Conservation (phyloP, 2,329 filamentous ascomycete genomes). For the Parafenestella ontariensis region DNA sequence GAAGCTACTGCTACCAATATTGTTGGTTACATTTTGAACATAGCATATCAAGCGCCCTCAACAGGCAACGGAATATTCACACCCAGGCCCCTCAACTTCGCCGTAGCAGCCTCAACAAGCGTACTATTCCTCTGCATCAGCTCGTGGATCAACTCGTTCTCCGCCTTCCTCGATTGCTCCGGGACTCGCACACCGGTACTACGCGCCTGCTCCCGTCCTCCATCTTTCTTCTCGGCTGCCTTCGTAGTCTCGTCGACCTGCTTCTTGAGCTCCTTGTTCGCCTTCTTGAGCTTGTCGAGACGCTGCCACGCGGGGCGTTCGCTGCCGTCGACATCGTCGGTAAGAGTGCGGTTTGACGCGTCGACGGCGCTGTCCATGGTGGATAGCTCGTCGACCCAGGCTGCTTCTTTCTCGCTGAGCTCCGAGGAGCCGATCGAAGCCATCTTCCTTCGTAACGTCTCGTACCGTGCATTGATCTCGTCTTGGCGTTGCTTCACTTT, state of each 20-base stretch:
- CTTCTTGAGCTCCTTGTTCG: conserved; percentile 60
- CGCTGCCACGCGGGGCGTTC: conserved; percentile 58
- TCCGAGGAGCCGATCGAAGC: conserved; percentile 58
- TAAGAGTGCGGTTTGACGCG: conserved; percentile 32
- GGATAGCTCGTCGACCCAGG: conserved; percentile 65
- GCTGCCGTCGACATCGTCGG: conserved; percentile 40
- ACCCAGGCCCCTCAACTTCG: conserved; percentile 37
- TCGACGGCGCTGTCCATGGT: conserved; percentile 52
- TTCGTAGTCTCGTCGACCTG: conserved; percentile 31
- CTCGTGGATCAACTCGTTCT: conserved; percentile 44
- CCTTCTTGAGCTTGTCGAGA: conserved; percentile 62
- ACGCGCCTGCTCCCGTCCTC: conserved; percentile 17
- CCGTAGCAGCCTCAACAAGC: conserved; percentile 42
- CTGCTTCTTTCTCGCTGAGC: conserved; percentile 68
- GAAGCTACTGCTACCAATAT: not conserved
- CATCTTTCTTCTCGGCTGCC: conserved; percentile 19
- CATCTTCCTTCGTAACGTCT: conserved; percentile 62
- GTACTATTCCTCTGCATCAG: conserved; percentile 42
- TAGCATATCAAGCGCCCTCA: not conserved
- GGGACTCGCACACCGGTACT: conserved; percentile 37
- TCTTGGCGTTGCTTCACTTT: conserved; percentile 64
- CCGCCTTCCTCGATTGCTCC: conserved; percentile 41
- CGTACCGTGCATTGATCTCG: conserved; percentile 65
- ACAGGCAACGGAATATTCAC: conserved; percentile 28
- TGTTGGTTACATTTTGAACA: not conserved